Conservation (phyloP, 2,329 filamentous ascomycete genomes). For the Dactylellina parvicollis region DNA sequence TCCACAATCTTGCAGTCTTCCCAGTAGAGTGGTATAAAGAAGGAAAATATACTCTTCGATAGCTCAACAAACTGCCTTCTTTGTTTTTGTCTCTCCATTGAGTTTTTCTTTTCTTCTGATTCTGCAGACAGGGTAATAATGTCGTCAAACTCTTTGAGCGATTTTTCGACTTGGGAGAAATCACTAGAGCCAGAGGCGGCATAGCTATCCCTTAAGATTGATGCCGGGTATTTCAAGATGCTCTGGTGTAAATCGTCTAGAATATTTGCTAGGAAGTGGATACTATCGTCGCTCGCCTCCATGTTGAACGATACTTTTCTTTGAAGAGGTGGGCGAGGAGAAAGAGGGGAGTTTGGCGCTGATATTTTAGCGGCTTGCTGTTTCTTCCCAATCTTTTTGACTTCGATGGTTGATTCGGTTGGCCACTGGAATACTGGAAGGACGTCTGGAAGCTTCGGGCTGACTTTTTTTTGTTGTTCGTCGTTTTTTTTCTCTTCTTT, state of each 20-base stretch:
- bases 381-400: slow-evolving; percentile 15
- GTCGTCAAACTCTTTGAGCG: slow-evolving; percentile 11
- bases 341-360: not conserved
- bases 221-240: not conserved
- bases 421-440: slow-evolving; percentile 41
- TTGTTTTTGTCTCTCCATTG: not conserved
- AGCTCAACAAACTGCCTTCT: slow-evolving; percentile 3
- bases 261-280: slow-evolving; percentile 12
- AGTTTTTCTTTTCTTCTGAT: not conserved
- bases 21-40: slow-evolving; percentile 35
- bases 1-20: slow-evolving; percentile 18
- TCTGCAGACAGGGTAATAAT: not conserved
- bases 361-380: not conserved
- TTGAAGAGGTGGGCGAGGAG: not conserved
- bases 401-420: slow-evolving; percentile 17
- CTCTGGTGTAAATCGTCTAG: slow-evolving; percentile 23
- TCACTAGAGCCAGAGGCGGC: slow-evolving; percentile 1
- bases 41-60: slow-evolving; percentile 21
- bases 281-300: slow-evolving; percentile 35
- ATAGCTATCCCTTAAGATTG: not conserved
- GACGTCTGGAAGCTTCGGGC: slow-evolving; percentile 9
- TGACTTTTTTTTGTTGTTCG: not conserved
- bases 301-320: not conserved
- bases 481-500: slow-evolving; percentile 4
- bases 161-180: slow-evolving; percentile 12